Conservation (phyloP, 208 protist genomes). For the Leishmania braziliensis region DNA sequence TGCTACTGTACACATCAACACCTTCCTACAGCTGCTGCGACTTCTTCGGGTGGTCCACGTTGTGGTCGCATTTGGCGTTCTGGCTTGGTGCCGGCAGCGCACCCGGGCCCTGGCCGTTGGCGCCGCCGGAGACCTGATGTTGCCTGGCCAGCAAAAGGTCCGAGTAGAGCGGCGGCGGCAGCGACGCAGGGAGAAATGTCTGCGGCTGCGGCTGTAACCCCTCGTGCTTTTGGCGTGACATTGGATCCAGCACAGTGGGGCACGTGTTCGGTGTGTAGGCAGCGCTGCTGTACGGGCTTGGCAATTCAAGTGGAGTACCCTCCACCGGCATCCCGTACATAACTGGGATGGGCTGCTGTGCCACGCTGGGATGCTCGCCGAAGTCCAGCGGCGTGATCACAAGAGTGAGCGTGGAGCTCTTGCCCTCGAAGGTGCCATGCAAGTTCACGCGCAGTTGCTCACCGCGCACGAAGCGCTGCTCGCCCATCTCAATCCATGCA, state of each 20-base stretch:
- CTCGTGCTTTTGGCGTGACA: conserved; percentile 8
- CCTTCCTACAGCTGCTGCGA: conserved; percentile 21
- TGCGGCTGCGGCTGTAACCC: background rate
- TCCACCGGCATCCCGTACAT: conserved; percentile 24
- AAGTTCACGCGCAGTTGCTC: conserved; percentile 36
- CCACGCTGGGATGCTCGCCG: conserved; percentile 7
- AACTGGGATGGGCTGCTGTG: conserved; percentile 5
- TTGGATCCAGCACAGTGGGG: conserved; percentile 12
- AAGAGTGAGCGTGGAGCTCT: conserved; percentile 33
- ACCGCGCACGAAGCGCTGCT: conserved; percentile 33
- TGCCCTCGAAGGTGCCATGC: conserved; percentile 48
- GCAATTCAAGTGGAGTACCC: conserved; percentile 31
- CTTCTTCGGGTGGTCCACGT: conserved; percentile 15
- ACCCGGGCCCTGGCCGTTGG: background rate
- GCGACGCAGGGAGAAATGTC: conserved; percentile 4
- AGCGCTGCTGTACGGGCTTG: conserved; percentile 36
- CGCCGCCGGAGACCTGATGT: background rate
- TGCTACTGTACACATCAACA: background rate
- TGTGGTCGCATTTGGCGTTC: conserved; percentile 3
- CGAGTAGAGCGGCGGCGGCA: conserved; percentile 30
- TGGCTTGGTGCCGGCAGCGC: background rate
- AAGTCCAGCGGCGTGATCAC: conserved; percentile 44
- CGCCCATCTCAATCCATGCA: conserved; percentile 45
- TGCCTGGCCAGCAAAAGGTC: background rate
- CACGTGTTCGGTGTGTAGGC: conserved; percentile 31